Base-by-base conservation (phyloP, 768 basidiomycete species). In the Russula lepida region DNA sequence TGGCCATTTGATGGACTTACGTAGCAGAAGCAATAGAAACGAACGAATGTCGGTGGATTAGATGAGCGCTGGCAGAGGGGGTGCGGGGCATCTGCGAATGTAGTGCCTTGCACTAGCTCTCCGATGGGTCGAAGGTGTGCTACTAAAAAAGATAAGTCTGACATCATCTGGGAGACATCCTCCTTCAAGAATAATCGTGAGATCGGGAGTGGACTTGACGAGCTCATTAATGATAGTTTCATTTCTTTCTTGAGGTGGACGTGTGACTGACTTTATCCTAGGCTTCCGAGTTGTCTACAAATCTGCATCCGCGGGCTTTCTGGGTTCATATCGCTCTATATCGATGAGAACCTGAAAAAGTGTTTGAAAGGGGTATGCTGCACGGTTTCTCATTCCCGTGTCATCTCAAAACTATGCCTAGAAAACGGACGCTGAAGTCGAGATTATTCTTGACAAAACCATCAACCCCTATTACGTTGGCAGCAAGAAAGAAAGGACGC, bases 341-440 rank as follows among this genome's bases (percentile, higher is more conserved):
- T 99, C 62, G 97, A 99, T 68, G 95, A 98, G 62, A 87, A 98
- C 70, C 79, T 99, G 25, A 93, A 88, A 74, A 91, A 93, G 69
- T 95, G 95, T 0, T 78, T 98, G 32, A 97, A 92, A 76, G 92
- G 93, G 58, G 95, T 95, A 72, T 67, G 90, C 77, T 3, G 35
- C 17, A 19, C 23, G 25, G 8, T 48, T 23, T 32, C 54, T 43
- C 17, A 46, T 58, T 21, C 52, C 8, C 15, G 23, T 27, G 15
- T 43, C 28, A 21, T 27, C 59, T 60, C 43, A 63, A 60, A 50
- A 60, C n/a, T 37, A 4, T 17, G 30, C 60, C 19, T 69, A 98
- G 97, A 98, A 97, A 95, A 84, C 90, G 28, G 97, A 98, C 60
- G 77, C 80, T n/a, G 97, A 99, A 69, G 86, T 98, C 54, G 95